Base-by-base conservation (phyloP, 208 protist species). In the Wallacemonas sp. region DNA sequence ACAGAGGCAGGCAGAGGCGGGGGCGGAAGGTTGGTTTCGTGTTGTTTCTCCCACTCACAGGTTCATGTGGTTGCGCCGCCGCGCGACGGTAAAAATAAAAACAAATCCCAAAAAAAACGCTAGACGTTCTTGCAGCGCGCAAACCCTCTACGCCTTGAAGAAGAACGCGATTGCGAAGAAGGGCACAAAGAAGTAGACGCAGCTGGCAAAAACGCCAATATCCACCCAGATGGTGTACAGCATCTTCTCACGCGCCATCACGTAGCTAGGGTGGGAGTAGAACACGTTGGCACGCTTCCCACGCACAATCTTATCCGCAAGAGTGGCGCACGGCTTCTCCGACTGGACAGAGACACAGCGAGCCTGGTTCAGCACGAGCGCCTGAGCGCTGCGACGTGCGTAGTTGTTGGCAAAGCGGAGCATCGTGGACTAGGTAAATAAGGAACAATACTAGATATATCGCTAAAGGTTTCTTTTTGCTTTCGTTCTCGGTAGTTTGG, bases 181-280 rank as follows among this genome's bases (percentile, higher is more conserved):
- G 2, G 92, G 83, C 12, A 93, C 65, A 25, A 97, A 42, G n/a
- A 86, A 57, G 63, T 85, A 86, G 18, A 65, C 82, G 57, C 71
- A 89, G 39, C 81, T 76, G 45, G 76, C 76, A 70, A 93, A 93
- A 42, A 97, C 66, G 23, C 87, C 89, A 48, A 76, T 76, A 50
- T 97, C 92, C 18, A 94, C 77, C 92, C 92, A 97, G 61, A 97
- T 79, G 12, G 88, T 97, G 61, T 89, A 82, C 18, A 95, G 79
- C 81, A 93, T 88, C 77, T 97, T 97, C 65, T 97, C 92, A 23
- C 92, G 84, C 22, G 85, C 78, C 87, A 94, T 92, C 26, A 95
- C 86, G 61, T 95, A 97, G 70, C 74, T 83, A 72, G 92, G 92
- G 61, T 97, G 92, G 20, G 72, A 75, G 73, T 93, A 97, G 79